Base-by-base conservation (phyloP, 2,329 filamentous ascomycete genomes). In the Camillea tinctor region DNA sequence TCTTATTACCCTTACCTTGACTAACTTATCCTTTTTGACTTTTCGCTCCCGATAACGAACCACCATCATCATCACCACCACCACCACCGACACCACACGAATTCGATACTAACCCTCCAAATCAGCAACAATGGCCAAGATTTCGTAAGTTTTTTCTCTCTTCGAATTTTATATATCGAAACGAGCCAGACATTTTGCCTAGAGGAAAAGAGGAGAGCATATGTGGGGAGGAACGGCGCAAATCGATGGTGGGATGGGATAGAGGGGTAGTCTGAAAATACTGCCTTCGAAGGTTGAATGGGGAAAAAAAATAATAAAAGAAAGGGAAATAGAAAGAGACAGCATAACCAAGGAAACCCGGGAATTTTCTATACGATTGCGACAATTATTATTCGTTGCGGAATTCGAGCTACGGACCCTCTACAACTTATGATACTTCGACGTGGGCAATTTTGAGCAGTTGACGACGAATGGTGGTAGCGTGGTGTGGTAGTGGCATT, bases 41-140 rank as follows among this genome's bases (percentile, higher is more conserved):
- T 11, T 17, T 17, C 17, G 15, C 17, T 44, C 21, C 55, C 59
- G 60, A 61, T 52, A 61, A 63, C 57, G 59, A 49, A 61, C 55
- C 57, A 44, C 58, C 57, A 50, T 52, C 55, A 50, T 56, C 61
- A 56, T 21, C 36, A 52, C 50, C 64, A 59, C 58, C 19, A 52
- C 58, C 55, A 52, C 60, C 59, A 64, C 61, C 36, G 36, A 44
- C 36, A n/a, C 36, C 36, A 44, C 36, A 44, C 36, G 36, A 44
- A 2, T 50, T 61, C 58, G 58, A 55, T 54, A 57, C 50, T 55
- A 26, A 53, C 52, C 24, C 55, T 20, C 61, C 65, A 21, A 64
- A 64, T 64, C 59, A 62, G 49, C 64, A 66, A 64, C 60, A 70
- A 70, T 72, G 69, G 69, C 69, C 61, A 71, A 71, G 60, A 50